phyloP scores from a whole-genome alignment of 176 grass and related monocot genomes.

The Paspalum vaginatum region DNA sequence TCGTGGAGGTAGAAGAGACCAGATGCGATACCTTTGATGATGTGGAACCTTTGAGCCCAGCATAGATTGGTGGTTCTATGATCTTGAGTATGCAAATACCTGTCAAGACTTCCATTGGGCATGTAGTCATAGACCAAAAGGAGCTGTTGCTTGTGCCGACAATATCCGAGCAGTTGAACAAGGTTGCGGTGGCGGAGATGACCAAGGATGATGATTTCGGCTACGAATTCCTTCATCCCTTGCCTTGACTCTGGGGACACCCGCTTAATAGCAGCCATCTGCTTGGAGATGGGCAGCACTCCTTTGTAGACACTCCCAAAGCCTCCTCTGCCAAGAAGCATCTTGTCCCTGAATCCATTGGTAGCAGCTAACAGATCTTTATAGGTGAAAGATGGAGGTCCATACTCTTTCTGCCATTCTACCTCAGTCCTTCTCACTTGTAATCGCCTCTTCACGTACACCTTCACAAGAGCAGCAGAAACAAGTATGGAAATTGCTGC shows the following conservation, averaged over 20 bases:
- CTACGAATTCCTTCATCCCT: not conserved
- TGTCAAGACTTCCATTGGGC: constrained; percentile 1
- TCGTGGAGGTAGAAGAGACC: constrained; percentile 1
- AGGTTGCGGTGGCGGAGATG: not conserved
- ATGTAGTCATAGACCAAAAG: not conserved
- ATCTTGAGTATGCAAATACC: not conserved
- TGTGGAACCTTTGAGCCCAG: not conserved
- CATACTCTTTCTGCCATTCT: not conserved
- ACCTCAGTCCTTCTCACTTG: not conserved
- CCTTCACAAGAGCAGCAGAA: not conserved
- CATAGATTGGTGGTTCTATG: not conserved
- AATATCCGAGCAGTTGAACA: not conserved
- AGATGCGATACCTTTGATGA: not conserved
- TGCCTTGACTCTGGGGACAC: not conserved
- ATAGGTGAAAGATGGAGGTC: not conserved
- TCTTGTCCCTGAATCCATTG: not conserved
- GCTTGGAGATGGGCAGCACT: not conserved
- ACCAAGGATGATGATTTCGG: not conserved
- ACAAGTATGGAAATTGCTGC: not conserved
- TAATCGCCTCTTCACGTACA: not conserved
- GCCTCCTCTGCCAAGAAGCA: not conserved
- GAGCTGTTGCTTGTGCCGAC: not conserved
- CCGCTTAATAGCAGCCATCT: not conserved
- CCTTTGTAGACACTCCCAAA: not conserved
- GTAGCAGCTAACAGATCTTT: not conserved